A percentile compares a stretch with the other conserved stretches of the same genome.
These are phyloP conservation scores for Vitis hybrid DNA, from an alignment of 177 flowering plant species.

Conservation along the genomic window DNA sequence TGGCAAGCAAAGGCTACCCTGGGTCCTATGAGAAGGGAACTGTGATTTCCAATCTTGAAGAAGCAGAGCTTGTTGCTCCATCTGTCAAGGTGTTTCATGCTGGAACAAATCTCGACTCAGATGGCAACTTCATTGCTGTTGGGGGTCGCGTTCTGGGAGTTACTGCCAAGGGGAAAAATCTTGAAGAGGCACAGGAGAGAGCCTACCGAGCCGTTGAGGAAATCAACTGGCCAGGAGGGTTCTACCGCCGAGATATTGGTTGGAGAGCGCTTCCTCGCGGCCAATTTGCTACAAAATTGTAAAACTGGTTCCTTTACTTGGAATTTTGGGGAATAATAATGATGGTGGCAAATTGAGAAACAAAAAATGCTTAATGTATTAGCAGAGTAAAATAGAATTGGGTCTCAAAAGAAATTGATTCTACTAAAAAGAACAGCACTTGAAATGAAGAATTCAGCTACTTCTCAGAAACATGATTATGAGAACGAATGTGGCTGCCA, in stretches of 20 bases:
- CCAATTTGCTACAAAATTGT: conserved; percentile 23
- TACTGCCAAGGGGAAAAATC: conserved; percentile 71
- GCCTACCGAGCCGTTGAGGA: conserved; percentile 72
- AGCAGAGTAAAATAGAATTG: too few species aligned
- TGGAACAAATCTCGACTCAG: conserved; percentile 69
- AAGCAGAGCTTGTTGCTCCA: conserved; percentile 73
- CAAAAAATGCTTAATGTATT: too few species aligned
- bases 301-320: too few species aligned
- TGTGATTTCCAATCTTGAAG: conserved; percentile 66
- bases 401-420: too few species aligned
- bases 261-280: conserved; percentile 82
- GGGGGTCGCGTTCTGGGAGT: conserved; percentile 97
- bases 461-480: too few species aligned
- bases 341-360: too few species aligned
- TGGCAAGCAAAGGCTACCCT: conserved; percentile 95
- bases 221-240: conserved; percentile 84
- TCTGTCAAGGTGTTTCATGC: conserved; percentile 84
- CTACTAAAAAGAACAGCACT: too few species aligned
- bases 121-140: conserved; percentile 65
- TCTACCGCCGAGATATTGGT: conserved; percentile 81
- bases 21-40: conserved; percentile 78
- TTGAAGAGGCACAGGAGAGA: conserved; percentile 72
- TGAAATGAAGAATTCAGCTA: too few species aligned
- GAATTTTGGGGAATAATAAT: too few species aligned
- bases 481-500: too few species aligned